A percentile compares a stretch with the other conserved stretches of the same genome.
These are phyloP conservation scores for Lipomyces spencermartinsiae DNA, from an alignment of 805 yeast species.

Conservation along the genomic window DNA sequence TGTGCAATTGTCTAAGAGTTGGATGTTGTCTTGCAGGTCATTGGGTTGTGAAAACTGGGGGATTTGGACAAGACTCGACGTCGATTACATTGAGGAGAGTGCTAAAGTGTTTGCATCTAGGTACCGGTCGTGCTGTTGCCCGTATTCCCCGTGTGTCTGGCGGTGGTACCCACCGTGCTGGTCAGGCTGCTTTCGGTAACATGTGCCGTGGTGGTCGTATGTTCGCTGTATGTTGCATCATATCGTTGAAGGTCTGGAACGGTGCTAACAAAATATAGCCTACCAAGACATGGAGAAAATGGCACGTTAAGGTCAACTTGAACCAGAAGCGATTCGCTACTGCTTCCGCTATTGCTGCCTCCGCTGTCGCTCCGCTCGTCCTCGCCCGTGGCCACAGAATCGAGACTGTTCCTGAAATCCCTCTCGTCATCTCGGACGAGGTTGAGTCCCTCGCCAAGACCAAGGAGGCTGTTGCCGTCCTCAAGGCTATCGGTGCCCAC, in stretches of 20 bases:
- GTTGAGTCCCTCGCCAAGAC: constrained; percentile 93
- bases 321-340: constrained; percentile 99
- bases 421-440: constrained; percentile 93
- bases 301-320: constrained; percentile 99
- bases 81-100: neutral
- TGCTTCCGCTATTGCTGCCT: constrained; percentile 99
- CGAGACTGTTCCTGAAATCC: constrained; percentile 97
- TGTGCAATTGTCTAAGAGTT: neutral
- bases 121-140: constrained; percentile 99
- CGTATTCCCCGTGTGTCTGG: constrained; percentile 99
- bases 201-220: constrained; percentile 99
- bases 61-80: neutral
- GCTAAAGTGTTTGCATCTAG: constrained; percentile 12
- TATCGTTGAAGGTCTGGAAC: too few relatives aligned
- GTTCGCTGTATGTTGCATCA: constrained; percentile 67
- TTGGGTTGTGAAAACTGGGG: neutral
- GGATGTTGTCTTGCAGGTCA: neutral
- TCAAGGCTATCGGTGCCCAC: constrained; percentile 99
- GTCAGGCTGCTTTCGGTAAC: constrained; percentile 99
- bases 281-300: constrained; percentile 99
- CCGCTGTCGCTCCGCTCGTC: constrained; percentile 97
- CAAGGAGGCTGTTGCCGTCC: constrained; percentile 97
- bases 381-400: constrained; percentile 99
- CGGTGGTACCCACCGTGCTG: constrained; percentile 99
- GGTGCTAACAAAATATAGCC: constrained; percentile 52